Evolutionary conservation across 2,329 filamentous ascomycete genomes (phyloP).

Genomic region (Aureobasidium sp.): DNA sequence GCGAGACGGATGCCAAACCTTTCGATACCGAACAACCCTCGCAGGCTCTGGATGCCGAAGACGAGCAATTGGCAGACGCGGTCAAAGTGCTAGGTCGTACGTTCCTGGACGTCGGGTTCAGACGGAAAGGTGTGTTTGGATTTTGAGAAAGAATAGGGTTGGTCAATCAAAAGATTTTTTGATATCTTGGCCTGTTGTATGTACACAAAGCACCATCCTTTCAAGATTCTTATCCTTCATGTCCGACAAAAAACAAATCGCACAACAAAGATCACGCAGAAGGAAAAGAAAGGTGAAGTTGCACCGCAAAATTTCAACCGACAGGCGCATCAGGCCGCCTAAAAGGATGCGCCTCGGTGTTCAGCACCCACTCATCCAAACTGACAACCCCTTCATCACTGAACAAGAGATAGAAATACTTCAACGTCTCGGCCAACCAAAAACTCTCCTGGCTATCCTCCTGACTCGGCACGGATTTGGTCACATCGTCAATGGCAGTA

Average conservation of each 20-base stretch:
- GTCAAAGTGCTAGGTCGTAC: no score
- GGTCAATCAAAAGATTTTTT: no score
- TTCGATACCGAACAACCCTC: no score
- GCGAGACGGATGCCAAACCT: constrained; percentile 28
- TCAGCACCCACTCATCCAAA: constrained; percentile 62
- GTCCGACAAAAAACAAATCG: no score
- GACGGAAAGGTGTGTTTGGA: no score
- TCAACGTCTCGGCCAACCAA: constrained; percentile 81
- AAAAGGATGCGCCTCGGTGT: constrained; percentile 50
- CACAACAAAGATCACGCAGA: neutral
- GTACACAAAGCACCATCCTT: no score
- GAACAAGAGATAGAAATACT: constrained; percentile 85
- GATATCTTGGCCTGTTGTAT: no score
- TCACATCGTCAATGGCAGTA: constrained; percentile 63
- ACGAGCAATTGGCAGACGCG: no score
- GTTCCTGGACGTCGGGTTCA: no score
- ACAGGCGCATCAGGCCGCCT: constrained; percentile 28
- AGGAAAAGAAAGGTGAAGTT: neutral
- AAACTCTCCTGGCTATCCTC: constrained; percentile 76
- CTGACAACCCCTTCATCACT: constrained; percentile 58
- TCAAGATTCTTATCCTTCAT: no score
- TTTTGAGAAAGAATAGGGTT: no score
- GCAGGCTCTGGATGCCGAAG: no score
- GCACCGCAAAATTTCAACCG: neutral
- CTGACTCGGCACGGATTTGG: constrained; percentile 34